Percentiles rank a stretch among this genome's conserved stretches.
These are phyloP conservation scores for Aureobasidium musti DNA, from an alignment of 2,329 filamentous ascomycete species.

Conservation along the genomic window DNA sequence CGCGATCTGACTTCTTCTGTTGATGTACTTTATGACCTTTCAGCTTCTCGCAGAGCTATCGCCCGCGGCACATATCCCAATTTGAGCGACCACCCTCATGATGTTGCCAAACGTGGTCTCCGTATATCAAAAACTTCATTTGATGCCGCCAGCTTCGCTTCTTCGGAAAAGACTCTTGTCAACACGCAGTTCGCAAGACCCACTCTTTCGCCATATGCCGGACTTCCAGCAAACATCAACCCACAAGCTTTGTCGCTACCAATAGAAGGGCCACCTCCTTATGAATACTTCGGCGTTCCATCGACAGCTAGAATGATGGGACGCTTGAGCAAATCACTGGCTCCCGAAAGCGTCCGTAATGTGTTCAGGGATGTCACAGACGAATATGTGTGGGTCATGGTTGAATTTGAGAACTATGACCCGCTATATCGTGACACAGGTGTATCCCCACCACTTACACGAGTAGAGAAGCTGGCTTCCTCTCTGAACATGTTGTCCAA, in stretches of 20 bases:
- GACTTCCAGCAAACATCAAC: slow-evolving; percentile 50
- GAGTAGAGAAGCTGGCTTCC: slow-evolving; percentile 46
- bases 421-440: slow-evolving; percentile 50
- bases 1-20: slow-evolving; percentile 74
- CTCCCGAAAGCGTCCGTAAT: slow-evolving; percentile 37
- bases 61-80: slow-evolving; percentile 42
- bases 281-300: slow-evolving; percentile 50
- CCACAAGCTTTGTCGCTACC: slow-evolving; percentile 48
- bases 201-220: slow-evolving; percentile 39
- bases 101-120: slow-evolving; percentile 23
- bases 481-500: slow-evolving; percentile 34
- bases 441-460: slow-evolving; percentile 50
- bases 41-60: slow-evolving; percentile 61
- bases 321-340: slow-evolving; percentile 40
- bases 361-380: slow-evolving; percentile 40
- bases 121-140: slow-evolving; percentile 26
- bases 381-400: slow-evolving; percentile 51
- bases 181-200: slow-evolving; percentile 38
- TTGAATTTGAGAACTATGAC: slow-evolving; percentile 66
- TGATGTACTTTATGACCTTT: slow-evolving; percentile 77
- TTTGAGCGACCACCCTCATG: slow-evolving; percentile 32
- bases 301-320: slow-evolving; percentile 50
- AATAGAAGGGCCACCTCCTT: slow-evolving; percentile 52
- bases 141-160: slow-evolving; percentile 30
- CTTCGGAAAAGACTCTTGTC: slow-evolving; percentile 31